Conservation (phyloP, 2,329 filamentous ascomycete species). For the Calonectria pseudoreteaudii region DNA sequence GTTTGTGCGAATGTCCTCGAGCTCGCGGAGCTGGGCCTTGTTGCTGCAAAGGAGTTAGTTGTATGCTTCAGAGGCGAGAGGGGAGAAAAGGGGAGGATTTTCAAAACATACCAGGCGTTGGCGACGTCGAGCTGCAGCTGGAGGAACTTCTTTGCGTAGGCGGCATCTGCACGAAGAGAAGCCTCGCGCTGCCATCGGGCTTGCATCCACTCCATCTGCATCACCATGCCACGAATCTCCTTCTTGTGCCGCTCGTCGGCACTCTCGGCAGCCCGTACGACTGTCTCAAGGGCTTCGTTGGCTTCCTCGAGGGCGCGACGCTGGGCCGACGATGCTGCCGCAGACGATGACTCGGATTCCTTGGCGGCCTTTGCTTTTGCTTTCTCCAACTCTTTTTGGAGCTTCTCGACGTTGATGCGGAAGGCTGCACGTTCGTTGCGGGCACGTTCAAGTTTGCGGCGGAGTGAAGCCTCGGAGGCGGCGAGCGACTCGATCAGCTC, state of each 20-base stretch:
- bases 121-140: slow-evolving; percentile 83
- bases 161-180: slow-evolving; percentile 81
- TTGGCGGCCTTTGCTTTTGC: slow-evolving; percentile 56
- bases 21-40: slow-evolving; percentile 87
- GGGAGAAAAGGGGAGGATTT: not conserved
- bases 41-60: slow-evolving; percentile 71
- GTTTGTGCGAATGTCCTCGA: slow-evolving; percentile 78
- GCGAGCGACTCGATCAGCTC: slow-evolving; percentile 69
- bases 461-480: slow-evolving; percentile 69
- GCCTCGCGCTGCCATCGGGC: slow-evolving; percentile 85
- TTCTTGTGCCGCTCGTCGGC: slow-evolving; percentile 78
- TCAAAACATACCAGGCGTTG: slow-evolving; percentile 83
- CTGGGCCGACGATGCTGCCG: slow-evolving; percentile 26
- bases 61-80: not conserved
- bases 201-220: slow-evolving; percentile 93
- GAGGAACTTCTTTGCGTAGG: slow-evolving; percentile 89
- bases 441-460: slow-evolving; percentile 76
- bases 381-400: slow-evolving; percentile 63
- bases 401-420: slow-evolving; percentile 65
- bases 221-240: slow-evolving; percentile 83
- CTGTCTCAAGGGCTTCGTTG: slow-evolving; percentile 67
- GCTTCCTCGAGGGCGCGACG: slow-evolving; percentile 50
- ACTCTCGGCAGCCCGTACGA: slow-evolving; percentile 67
- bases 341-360: slow-evolving; percentile 37
- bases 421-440: slow-evolving; percentile 73